Conservation (phyloP, 2,329 filamentous ascomycete genomes). For the Colletotrichum karsti region DNA sequence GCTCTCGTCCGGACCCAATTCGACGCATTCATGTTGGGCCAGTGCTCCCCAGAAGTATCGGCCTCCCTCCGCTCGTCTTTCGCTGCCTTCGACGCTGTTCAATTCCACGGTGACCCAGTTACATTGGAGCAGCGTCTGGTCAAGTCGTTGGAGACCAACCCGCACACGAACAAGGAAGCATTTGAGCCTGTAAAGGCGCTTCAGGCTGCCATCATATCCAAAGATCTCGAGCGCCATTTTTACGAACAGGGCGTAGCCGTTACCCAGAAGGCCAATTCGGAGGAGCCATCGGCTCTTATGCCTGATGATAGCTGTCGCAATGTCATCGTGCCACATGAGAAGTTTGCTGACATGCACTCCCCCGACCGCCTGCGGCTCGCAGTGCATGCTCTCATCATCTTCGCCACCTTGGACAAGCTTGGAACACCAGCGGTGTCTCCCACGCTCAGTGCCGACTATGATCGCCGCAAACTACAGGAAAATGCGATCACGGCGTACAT, state of each 20-base stretch:
- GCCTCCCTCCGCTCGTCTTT: conserved; percentile 67
- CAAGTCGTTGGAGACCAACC: conserved; percentile 64
- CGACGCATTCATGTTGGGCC: conserved; percentile 71
- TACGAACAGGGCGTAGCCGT: conserved; percentile 66
- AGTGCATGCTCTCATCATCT: conserved; percentile 71
- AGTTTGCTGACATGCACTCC: conserved; percentile 64
- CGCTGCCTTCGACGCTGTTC: conserved; percentile 70
- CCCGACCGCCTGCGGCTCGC: conserved; percentile 73
- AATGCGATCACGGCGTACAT: conserved; percentile 86
- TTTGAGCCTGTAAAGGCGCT: conserved; percentile 75
- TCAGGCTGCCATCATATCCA: conserved; percentile 78
- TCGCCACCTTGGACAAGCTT: conserved; percentile 72
- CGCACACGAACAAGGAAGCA: conserved; percentile 65
- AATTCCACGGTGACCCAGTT: conserved; percentile 65
- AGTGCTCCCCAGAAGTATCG: conserved; percentile 61
- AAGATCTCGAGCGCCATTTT: conserved; percentile 65
- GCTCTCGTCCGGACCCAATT: conserved; percentile 84
- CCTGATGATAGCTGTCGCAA: conserved; percentile 30
- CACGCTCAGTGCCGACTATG: conserved; percentile 41
- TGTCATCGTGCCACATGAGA: conserved; percentile 48
- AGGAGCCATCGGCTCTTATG: conserved; percentile 41
- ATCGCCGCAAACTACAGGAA: conserved; percentile 65
- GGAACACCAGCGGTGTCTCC: conserved; percentile 44
- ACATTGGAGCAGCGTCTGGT: conserved; percentile 68
- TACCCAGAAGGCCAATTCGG: conserved; percentile 49